phyloP scores from a whole-genome alignment of 441 rosid species.

The Omphalea diandra region DNA sequence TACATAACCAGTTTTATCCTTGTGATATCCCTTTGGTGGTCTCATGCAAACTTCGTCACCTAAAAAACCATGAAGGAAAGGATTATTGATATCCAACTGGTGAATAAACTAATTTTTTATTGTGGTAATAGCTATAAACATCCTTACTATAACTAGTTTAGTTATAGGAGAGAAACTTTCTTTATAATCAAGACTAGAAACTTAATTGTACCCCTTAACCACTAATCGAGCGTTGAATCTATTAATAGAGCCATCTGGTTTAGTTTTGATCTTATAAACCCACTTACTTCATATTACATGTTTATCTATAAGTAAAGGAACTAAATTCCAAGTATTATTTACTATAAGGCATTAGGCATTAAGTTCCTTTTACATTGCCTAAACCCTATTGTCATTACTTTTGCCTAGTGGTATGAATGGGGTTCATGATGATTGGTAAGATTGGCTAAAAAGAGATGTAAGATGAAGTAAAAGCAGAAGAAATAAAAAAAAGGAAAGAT shows the following conservation, averaged over 20 bases:
- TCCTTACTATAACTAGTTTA: not conserved
- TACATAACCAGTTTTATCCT: not conserved
- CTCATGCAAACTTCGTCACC: not conserved
- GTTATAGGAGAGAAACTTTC: conserved; percentile 11
- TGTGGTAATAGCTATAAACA: not conserved
- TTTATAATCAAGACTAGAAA: not conserved
- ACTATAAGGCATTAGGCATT: too few species aligned
- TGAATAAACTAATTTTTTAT: not conserved
- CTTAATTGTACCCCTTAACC: conserved; percentile 12
- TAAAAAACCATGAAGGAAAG: not conserved
- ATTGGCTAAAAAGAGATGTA: too few species aligned
- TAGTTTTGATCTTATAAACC: conserved; percentile 10
- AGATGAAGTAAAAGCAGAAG: too few species aligned
- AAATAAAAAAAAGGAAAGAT: too few species aligned
- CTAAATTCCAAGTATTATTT: too few species aligned
- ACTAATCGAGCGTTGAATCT: not conserved
- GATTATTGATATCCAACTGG: not conserved
- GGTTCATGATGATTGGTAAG: too few species aligned
- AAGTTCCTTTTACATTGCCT: too few species aligned
- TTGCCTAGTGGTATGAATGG: too few species aligned
- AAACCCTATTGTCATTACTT: too few species aligned
- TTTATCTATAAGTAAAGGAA: not conserved
- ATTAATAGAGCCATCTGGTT: not conserved
- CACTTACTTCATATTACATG: conserved; percentile 15
- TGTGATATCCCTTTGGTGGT: not conserved